Conservation (phyloP, 331 rosid species). For the Ulmus americana region DNA sequence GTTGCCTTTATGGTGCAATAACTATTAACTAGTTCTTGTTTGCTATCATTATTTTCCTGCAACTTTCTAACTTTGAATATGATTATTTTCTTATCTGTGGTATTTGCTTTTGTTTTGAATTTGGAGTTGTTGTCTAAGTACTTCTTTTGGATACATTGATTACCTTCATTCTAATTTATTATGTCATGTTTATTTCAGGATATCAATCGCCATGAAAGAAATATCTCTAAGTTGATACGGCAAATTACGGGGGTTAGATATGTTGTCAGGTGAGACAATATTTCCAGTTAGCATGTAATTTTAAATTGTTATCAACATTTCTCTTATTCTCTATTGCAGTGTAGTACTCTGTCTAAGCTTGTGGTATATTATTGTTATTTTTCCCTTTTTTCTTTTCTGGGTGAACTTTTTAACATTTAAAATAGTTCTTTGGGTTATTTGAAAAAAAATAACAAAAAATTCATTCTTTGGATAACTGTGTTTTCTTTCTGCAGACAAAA, state of each 20-base stretch:
- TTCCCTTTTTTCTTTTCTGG: neutral
- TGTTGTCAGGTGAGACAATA: conserved; percentile 49
- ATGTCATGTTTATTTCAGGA: conserved; percentile 34
- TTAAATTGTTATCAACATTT: neutral
- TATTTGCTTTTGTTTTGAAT: neutral
- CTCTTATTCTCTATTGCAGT: too few relatives aligned
- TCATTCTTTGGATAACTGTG: neutral
- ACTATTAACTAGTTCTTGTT: neutral
- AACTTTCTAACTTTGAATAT: neutral
- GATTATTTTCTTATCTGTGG: neutral
- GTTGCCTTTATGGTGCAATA: neutral
- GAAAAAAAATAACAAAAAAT: neutral
- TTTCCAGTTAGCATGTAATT: neutral
- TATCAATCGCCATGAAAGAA: conserved; percentile 40
- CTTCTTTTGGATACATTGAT: neutral
- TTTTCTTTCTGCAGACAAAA: conserved; percentile 50
- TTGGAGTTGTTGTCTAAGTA: neutral
- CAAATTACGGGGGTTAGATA: conserved; percentile 55
- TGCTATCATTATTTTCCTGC: neutral
- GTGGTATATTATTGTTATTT: neutral
- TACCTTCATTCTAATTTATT: neutral
- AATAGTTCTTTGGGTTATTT: neutral
- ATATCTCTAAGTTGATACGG: conserved; percentile 46
- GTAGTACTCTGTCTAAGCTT: too few relatives aligned
- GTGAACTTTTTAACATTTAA: neutral